These are phyloP conservation scores for Cylindrodendrum hubeiense DNA, from an alignment of 2,329 filamentous ascomycete species.

Conservation along the genomic window DNA sequence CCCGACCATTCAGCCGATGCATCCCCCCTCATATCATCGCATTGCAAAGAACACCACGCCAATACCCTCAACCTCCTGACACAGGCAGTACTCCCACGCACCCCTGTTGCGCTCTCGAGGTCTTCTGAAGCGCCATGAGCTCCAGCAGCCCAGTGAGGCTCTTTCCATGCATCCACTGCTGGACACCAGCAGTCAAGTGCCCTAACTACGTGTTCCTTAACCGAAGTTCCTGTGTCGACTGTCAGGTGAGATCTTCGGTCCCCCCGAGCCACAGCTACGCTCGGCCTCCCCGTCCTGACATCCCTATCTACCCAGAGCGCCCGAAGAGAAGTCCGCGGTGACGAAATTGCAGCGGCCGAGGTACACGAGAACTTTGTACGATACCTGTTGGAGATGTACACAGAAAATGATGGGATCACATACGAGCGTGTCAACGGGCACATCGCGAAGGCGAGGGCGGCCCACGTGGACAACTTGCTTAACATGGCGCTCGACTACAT, in stretches of 20 bases:
- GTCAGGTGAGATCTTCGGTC: conserved; percentile 32
- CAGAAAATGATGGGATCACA: conserved; percentile 37
- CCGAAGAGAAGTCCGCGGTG: conserved; percentile 26
- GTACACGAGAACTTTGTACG: conserved; percentile 40
- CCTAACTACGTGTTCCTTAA: conserved; percentile 42
- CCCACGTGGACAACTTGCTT: conserved; percentile 39
- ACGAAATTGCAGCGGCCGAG: conserved; percentile 34
- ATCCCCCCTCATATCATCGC: background rate
- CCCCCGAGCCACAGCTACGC: background rate
- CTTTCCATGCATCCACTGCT: conserved; percentile 38
- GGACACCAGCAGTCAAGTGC: conserved; percentile 42
- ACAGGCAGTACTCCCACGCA: conserved; percentile 7
- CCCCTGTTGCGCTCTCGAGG: conserved; percentile 15
- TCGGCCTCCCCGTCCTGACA: conserved; percentile 7
- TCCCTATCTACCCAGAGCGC: conserved; percentile 27
- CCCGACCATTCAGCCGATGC: background rate
- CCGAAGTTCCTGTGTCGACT: conserved; percentile 40
- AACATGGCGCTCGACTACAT: conserved; percentile 37
- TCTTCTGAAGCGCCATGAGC: conserved; percentile 31
- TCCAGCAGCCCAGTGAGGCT: conserved; percentile 31
- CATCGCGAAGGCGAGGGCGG: conserved; percentile 32
- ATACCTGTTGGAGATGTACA: conserved; percentile 42
- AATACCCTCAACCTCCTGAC: conserved; percentile 6
- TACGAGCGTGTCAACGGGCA: conserved; percentile 38
- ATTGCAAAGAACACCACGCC: conserved; percentile 16